Base-by-base conservation (phyloP, 768 basidiomycete species). In the Pleurotus sapidus region DNA sequence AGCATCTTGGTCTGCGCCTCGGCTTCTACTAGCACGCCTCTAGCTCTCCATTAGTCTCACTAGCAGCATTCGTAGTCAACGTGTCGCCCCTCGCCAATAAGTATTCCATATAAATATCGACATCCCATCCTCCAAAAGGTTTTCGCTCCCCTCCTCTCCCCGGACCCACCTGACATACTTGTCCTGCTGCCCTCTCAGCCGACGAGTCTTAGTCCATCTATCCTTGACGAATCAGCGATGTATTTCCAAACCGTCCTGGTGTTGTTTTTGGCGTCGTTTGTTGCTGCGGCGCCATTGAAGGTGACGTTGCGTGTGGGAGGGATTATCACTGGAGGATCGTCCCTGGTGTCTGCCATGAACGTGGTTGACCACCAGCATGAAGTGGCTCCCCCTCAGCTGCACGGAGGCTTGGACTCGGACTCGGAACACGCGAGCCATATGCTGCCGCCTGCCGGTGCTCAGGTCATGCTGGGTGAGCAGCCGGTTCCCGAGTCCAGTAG, bases 1-100 rank as follows among this genome's bases (percentile, higher is more conserved):
- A 48, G 39, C 39, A 39, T 25, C 18, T 54, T 20, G 39, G 37
- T 24, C 49, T 50, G 37, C 27, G 34, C 15, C 37, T 50, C 49
- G 34, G 51, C 51, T 54, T 54, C 51, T 54, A 39, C 51, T 38
- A 54, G 51, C 38, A 54, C 15, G 51, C 39, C 51, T 23, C 51
- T 54, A 54, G 51, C 42, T n/a, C n/a, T 54, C 51, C 39, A 54
- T 54, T 42, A 20, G 49, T 34, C 24, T 15, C 39, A 14, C 18
- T 24, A 14, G 30, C 15, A 51, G 14, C 49, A 12, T 25, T 25
- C 42, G 6, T 34, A n/a, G 49, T 51, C 49, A 51, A 51, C 34
- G 27, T 51, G 34, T 30, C 24, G 24, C 27, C 49, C n/a, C 30
- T 51, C 25, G 49, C 49, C 30, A 8, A 34, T 34, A 34, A 9